Conservation (phyloP, 306 rosid species). For the Vachellia collinsii region DNA sequence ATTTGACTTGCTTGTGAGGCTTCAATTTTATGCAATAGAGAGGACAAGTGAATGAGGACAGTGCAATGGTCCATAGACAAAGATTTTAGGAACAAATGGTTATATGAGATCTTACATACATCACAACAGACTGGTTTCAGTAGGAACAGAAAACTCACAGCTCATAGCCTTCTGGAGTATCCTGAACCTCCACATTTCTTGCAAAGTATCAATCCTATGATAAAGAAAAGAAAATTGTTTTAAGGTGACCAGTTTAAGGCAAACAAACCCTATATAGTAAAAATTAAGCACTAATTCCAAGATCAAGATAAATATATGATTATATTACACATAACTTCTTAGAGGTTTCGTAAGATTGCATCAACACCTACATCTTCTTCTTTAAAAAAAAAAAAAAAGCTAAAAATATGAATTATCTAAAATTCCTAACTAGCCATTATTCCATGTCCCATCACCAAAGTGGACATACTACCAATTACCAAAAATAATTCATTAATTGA, state of each 20-base stretch:
- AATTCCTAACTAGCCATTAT: too few relatives aligned
- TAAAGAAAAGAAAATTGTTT: background rate
- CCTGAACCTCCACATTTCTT: slow-evolving; percentile 99
- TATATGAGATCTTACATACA: slow-evolving; percentile 40
- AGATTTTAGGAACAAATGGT: slow-evolving; percentile 31
- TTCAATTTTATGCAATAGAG: background rate
- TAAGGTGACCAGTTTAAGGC: background rate
- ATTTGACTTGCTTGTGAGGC: slow-evolving; percentile 7
- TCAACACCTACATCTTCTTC: background rate
- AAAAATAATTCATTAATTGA: background rate
- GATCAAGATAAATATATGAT: background rate
- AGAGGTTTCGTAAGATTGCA: background rate
- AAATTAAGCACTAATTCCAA: background rate
- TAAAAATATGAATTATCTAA: too few relatives aligned
- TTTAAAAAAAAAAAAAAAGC: background rate
- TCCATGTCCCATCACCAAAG: background rate
- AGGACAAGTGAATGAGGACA: background rate
- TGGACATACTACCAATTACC: background rate
- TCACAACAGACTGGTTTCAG: slow-evolving; percentile 29
- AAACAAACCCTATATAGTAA: background rate
- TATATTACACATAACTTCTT: background rate
- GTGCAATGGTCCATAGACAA: slow-evolving; percentile 27
- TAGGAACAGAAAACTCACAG: slow-evolving; percentile 21
- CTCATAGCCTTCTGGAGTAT: slow-evolving; percentile 85
- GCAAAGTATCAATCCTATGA: slow-evolving; percentile 87